A percentile compares a stretch with the other conserved stretches of the same genome.
These are phyloP conservation scores for Debaryomyces sp. DNA, from an alignment of 1,139 yeast genomes.

Conservation along the genomic window DNA sequence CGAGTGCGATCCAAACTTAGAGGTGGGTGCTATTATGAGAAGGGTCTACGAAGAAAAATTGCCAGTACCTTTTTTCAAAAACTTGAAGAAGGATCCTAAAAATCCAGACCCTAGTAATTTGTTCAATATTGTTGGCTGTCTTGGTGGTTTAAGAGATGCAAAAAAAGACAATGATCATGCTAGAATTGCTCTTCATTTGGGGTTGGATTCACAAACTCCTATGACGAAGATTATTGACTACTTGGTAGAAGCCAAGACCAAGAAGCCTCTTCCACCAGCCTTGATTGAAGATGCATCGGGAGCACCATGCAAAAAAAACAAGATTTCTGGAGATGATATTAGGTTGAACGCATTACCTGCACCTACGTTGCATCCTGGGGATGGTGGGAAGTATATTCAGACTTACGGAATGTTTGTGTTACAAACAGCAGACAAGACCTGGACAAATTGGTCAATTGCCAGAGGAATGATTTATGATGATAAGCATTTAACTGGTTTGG, in stretches of 20 bases:
- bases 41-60: slow-evolving; percentile 15
- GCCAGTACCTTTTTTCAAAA: slow-evolving; percentile 19
- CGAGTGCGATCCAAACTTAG: slow-evolving; percentile 19
- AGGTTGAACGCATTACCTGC: slow-evolving; percentile 16
- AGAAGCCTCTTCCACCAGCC: slow-evolving; percentile 14
- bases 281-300: slow-evolving; percentile 6
- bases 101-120: slow-evolving; percentile 13
- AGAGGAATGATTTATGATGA: slow-evolving; percentile 19
- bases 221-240: slow-evolving; percentile 39
- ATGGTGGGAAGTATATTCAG: slow-evolving; percentile 22
- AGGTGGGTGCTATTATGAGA: slow-evolving; percentile 22
- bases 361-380: slow-evolving; percentile 17
- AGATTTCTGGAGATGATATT: slow-evolving; percentile 16
- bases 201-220: slow-evolving; percentile 16
- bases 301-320: slow-evolving; percentile 18
- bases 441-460: slow-evolving; percentile 25
- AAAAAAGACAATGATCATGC: slow-evolving; percentile 17
- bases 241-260: slow-evolving; percentile 19
- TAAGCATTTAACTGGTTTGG: slow-evolving; percentile 19
- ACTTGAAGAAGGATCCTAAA: slow-evolving; percentile 14
- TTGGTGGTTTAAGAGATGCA: slow-evolving; percentile 16
- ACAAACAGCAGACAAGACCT: slow-evolving; percentile 20
- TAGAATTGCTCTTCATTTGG: slow-evolving; percentile 22
- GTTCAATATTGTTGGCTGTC: slow-evolving; percentile 17
- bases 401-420: slow-evolving; percentile 22